Base-by-base conservation (phyloP, 352 stramenopile species). In the Phytophthora pluvialis region DNA sequence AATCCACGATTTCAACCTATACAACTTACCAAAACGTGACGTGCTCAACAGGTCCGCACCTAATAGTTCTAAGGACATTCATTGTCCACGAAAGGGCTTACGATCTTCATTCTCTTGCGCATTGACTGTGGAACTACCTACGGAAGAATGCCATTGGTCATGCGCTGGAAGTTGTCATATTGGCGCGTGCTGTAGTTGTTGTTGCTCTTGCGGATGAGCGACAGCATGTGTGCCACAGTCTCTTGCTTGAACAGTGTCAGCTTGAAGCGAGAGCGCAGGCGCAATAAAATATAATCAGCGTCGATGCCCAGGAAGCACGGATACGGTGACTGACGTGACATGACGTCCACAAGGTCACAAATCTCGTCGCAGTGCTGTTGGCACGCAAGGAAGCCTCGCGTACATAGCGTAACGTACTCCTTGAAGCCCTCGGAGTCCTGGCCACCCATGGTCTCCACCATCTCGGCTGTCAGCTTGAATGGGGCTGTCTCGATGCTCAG, bases 391-490 rank as follows among this genome's bases (percentile, higher is more conserved):
- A 99, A 99, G 9, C 97, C 97, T 62, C 93, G 95, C 60, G 95
- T 99, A 70, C 98, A 99, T 28, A 98, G 76, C 47, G 94, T 98
- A 11, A 99, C 88, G 73, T 99, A 99, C 71, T 99, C 95, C 49
- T 97, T 97, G 75, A 99, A 99, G 13, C 84, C 86, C 46, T 95
- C 81, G 3, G 78, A 94, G 12, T 97, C 85, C 25, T 84, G 75
- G 1, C 97, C 97, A 35, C 95, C 97, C 90, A 99, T 98, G 5
- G 98, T 96, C 56, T 99, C 94, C 10, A 99, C 95, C 85, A 99
- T 99, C 61, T 99, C 98, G 39, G 86, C 84, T n/a, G 98, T 99
- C 6, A 99, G 81, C 72, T 99, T 99, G 88, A 99, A 99, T 25
- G 98, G 98, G 45, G 97, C 97, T 35, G 95, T 98, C 78, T 99